Conservation (phyloP, 768 basidiomycete genomes). For the Termitomyces sp. region DNA sequence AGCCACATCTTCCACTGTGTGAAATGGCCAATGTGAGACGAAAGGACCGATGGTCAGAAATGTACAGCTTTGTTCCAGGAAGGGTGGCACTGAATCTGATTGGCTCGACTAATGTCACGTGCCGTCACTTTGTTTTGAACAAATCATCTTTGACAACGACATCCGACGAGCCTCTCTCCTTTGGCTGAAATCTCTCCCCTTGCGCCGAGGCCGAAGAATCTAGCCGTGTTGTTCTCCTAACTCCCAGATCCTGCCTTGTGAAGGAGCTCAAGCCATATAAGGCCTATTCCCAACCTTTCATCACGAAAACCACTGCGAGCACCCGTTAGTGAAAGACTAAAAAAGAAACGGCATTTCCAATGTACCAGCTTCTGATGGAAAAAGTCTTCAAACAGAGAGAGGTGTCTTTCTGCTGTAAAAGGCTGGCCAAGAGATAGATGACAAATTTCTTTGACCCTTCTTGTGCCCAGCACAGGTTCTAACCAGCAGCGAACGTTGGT, state of each 20-base stretch:
- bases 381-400: too few species aligned
- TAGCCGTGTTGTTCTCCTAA: background rate
- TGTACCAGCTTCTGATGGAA: too few species aligned
- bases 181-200: too few species aligned
- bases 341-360: too few species aligned
- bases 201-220: background rate
- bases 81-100: background rate
- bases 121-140: background rate
- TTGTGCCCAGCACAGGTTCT: too few species aligned
- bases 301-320: too few species aligned
- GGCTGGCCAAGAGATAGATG: too few species aligned
- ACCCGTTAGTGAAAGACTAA: too few species aligned
- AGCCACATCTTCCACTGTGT: constrained; percentile 1
- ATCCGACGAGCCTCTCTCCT: too few species aligned
- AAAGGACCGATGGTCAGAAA: background rate
- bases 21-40: background rate
- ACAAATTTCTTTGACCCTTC: too few species aligned
- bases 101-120: background rate
- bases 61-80: constrained; percentile 5
- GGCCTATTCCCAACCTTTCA: too few species aligned
- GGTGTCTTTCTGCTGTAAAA: too few species aligned
- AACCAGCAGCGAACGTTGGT: background rate
- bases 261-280: background rate
- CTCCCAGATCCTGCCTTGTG: background rate
- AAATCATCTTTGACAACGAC: background rate